Evolutionary conservation across 768 basidiomycete genomes (phyloP).

Genomic region (Amanita thiersii): DNA sequence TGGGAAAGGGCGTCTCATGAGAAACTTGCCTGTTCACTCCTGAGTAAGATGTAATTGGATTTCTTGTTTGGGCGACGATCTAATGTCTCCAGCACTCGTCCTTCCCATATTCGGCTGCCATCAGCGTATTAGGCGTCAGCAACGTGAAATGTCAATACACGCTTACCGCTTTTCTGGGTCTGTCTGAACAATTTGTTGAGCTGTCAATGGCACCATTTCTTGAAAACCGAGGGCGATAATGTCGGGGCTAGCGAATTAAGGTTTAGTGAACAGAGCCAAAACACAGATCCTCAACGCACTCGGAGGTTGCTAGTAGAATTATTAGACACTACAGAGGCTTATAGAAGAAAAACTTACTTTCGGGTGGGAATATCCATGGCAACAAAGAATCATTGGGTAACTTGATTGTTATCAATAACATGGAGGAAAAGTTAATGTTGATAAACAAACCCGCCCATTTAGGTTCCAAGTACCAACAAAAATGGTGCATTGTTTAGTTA

Average conservation of each 20-base stretch:
- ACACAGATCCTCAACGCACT: constrained; percentile 30
- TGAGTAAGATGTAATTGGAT: constrained; percentile 72
- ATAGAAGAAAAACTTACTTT: constrained; percentile 41
- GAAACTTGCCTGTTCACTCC: constrained; percentile 73
- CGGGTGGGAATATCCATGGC: constrained; percentile 85
- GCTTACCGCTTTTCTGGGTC: constrained; percentile 84
- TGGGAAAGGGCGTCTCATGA: not conserved
- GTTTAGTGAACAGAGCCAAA: not conserved
- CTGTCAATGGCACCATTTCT: constrained; percentile 96
- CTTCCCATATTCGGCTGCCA: constrained; percentile 82
- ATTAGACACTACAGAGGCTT: constrained; percentile 15
- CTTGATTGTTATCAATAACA: constrained; percentile 21
- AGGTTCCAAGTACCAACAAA: constrained; percentile 96
- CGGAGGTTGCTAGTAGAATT: constrained; percentile 23
- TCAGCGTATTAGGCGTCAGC: not conserved
- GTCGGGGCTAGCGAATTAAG: constrained; percentile 54
- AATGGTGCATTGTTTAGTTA: constrained; percentile 58
- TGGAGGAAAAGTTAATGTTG: constrained; percentile 1
- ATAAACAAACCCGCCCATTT: constrained; percentile 66
- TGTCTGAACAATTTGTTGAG: constrained; percentile 93
- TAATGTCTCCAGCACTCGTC: constrained; percentile 70
- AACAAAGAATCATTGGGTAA: constrained; percentile 74
- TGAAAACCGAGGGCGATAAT: constrained; percentile 90
- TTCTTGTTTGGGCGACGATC: constrained; percentile 61
- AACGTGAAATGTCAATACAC: not conserved